Evolutionary conservation across 2,329 filamentous ascomycete species (phyloP).

Genomic region (Cladorrhinum sp.): DNA sequence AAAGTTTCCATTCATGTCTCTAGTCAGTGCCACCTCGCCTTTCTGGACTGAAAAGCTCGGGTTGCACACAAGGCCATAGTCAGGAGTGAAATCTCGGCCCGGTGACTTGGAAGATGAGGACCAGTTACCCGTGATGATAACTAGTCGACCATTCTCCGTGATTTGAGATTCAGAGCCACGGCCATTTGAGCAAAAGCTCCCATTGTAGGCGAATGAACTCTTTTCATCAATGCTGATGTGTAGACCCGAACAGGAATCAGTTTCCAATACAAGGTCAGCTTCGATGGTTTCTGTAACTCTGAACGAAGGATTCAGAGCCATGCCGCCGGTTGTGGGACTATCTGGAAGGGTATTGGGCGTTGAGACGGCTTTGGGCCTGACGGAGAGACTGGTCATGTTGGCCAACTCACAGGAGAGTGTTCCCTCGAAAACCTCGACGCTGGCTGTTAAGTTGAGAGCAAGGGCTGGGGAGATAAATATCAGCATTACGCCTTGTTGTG

Average conservation of each 20-base stretch:
- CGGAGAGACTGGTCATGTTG: neutral
- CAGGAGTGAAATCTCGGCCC: neutral
- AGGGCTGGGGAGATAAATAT: neutral
- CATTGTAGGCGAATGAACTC: neutral
- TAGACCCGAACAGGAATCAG: neutral
- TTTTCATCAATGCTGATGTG: neutral
- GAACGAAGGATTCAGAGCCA: neutral
- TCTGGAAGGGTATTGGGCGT: slow-evolving; percentile 4
- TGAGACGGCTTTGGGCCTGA: neutral
- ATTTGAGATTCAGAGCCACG: too few relatives aligned
- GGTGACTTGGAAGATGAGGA: too few relatives aligned
- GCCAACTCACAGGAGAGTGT: neutral
- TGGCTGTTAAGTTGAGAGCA: neutral
- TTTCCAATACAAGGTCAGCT: neutral
- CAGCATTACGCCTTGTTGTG: neutral
- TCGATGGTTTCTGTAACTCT: neutral
- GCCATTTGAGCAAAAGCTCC: neutral
- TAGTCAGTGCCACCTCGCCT: neutral
- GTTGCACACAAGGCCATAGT: neutral
- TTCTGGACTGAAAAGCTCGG: slow-evolving; percentile 3
- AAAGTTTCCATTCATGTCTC: neutral
- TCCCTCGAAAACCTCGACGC: neutral
- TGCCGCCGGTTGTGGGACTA: too few relatives aligned
- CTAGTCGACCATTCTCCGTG: neutral
- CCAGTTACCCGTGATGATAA: neutral